phyloP scores from a whole-genome alignment of 2,329 filamentous ascomycete genomes.

The Fusarium humuli region DNA sequence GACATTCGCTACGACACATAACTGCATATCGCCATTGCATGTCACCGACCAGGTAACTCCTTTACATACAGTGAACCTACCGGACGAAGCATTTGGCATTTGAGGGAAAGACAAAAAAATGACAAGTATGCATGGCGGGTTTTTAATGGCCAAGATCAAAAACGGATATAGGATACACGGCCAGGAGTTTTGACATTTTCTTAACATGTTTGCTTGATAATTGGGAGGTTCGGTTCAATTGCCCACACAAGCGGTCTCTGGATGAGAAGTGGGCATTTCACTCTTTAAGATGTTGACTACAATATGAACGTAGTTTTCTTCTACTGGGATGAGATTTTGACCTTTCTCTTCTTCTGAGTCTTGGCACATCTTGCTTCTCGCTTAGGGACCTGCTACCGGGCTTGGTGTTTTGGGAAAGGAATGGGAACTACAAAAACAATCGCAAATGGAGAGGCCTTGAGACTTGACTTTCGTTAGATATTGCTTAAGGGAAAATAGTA shows the following conservation, averaged over 20 bases:
- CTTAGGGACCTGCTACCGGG: neutral
- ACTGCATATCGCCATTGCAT: constrained; percentile 26
- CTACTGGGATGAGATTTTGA: neutral
- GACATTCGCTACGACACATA: constrained; percentile 29
- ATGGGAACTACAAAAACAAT: constrained; percentile 37
- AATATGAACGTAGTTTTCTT: neutral
- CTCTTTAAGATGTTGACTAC: neutral
- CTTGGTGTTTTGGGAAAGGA: constrained; percentile 35
- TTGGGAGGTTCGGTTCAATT: constrained; percentile 27
- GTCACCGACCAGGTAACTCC: constrained; percentile 28
- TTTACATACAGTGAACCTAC: constrained; percentile 8
- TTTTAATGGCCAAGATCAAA: constrained; percentile 42
- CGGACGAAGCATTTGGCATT: constrained; percentile 30
- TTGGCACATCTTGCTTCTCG: neutral
- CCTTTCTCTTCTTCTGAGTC: neutral
- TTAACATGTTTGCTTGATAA: constrained; percentile 20
- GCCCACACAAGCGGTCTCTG: constrained; percentile 14
- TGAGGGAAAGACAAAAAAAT: constrained; percentile 36
- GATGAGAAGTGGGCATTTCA: neutral
- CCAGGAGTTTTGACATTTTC: constrained; percentile 38
- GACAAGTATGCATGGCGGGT: constrained; percentile 40
- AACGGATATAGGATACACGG: constrained; percentile 49
- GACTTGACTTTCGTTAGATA: constrained; percentile 16
- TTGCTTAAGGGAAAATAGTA: constrained; percentile 20
- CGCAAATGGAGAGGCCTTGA: constrained; percentile 19